Percentiles rank a stretch among this genome's conserved stretches.
phyloP scores from a whole-genome alignment of 139 green algal genomes.

The Limnomonas spitsbergensis region DNA sequence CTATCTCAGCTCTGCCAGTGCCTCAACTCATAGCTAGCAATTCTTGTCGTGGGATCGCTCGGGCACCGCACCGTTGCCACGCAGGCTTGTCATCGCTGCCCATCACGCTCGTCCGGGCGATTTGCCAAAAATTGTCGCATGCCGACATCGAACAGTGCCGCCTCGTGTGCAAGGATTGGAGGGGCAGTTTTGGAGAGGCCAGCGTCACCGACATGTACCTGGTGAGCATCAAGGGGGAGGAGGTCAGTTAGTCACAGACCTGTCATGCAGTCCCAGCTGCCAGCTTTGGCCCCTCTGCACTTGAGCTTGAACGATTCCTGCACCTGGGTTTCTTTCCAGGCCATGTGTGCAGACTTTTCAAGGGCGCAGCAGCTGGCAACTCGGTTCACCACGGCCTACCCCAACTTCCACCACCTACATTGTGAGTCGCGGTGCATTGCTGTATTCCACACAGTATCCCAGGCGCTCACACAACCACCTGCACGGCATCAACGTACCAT shows the following conservation, averaged over 20 bases:
- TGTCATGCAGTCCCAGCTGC: too few relatives aligned
- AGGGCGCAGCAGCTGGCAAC: background rate
- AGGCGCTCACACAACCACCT: too few relatives aligned
- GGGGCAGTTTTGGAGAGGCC: background rate
- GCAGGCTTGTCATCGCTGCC: background rate
- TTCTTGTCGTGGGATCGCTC: too few relatives aligned
- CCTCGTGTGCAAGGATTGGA: background rate
- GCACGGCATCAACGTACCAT: too few relatives aligned
- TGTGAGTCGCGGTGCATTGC: background rate
- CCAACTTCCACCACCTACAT: constrained; percentile 1
- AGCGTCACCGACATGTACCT: background rate
- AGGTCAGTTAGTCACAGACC: too few relatives aligned
- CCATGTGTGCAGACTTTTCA: background rate
- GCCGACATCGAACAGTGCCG: background rate
- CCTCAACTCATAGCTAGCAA: too few relatives aligned
- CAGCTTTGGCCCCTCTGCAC: too few relatives aligned
- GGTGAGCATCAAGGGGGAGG: too few relatives aligned
- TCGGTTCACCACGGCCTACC: background rate
- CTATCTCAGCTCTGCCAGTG: too few relatives aligned
- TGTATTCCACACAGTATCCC: too few relatives aligned
- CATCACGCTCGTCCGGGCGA: background rate
- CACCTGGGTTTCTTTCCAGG: background rate
- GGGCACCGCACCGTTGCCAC: too few relatives aligned
- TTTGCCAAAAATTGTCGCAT: background rate
- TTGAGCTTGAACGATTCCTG: too few relatives aligned